Base-by-base conservation (phyloP, 495 filamentous ascomycete species). In the Aspergillus haitiensis region DNA sequence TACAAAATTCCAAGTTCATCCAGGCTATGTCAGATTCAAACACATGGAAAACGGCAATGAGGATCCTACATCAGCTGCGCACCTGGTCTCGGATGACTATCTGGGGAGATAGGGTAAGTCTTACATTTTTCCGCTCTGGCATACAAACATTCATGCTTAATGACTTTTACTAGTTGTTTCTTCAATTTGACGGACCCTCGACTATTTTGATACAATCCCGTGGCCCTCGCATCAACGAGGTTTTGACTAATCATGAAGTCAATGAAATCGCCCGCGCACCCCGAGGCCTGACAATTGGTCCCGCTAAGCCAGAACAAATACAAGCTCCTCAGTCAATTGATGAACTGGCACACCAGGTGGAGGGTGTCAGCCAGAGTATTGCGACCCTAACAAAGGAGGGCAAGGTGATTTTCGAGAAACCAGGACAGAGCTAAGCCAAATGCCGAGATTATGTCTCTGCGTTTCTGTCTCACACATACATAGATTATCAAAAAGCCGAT, bases 191-290 rank as follows among this genome's bases (percentile, higher is more conserved):
- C 27, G 94, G 94, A 0, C 94, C 94, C 18, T 84, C 82, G 3
- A 96, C 87, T 5, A 80, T 98, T 36, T 78, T 98, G 21, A 73
- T 98, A 65, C 94, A 96, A 65, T 92, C 90, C 27, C 85, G 93
- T 16, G 90, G 86, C 7, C 81, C 88, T 9, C 76, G 88, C 1
- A 73, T 96, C 16, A 83, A 84, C 47, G 94, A 98, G 65, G 82
- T 90, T 6, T 72, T 98, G 52, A 87, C 84, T 15, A 75, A 76
- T 10, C 81, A 83, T 13, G 89, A 98, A 55, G 83, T 96, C 55
- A 91, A 92, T 59, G 94, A 97, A 74, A 84, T 96, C 35, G 93
- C 94, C 0, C 86, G 89, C 60, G 72, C 85, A 1, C 84, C 75
- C 21, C 64, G 76, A 1, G 77, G 76, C 11, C 64, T 78, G 36